Evolutionary conservation across 2,329 filamentous ascomycete species (phyloP), one percentile per base, ranked within the genome.

Genomic region (Verticillium albo-atrum): DNA sequence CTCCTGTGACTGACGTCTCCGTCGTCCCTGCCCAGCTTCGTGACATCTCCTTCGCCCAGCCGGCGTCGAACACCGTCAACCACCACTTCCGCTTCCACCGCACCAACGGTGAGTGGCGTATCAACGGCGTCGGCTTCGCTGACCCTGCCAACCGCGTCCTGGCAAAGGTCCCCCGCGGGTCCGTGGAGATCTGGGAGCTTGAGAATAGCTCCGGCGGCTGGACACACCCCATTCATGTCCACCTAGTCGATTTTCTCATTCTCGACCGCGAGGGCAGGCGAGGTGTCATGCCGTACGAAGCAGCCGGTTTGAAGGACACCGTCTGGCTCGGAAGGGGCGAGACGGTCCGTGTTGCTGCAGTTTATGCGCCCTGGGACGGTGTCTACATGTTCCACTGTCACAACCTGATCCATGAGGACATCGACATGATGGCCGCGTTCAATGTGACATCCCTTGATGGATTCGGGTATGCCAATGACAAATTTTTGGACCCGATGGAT

Each of bases 161-260:
- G 1, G 80, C 80, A 54, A 76, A 75, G 5, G 77, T 79, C 1
- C 72, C 73, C 3, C 76, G 75, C 53, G 80, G 80, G 53, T 75
- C 75, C 4, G 74, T 78, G 6, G 76, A 83, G 69, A 72, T 78
- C 55, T 83, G 79, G 79, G 73, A 78, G 66, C 70, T 83, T 6
- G 72, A 75, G 60, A 84, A 86, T 67, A 72, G 70, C 27, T 75
- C 74, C 15, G 81, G 79, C 17, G 78, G 76, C 27, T 81, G 80
- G 68, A 76, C 77, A 2, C 83, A 86, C 64, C 83, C 82, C 1
- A 71, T 81, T 32, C 84, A 87, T 68, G 78, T 86, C 54, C 84
- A 87, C 65, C 74, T 86, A 1, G 78, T 87, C 54, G 83, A 86
- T 65, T 82, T 87, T 69, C 77, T 80, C 58, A 73, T 87, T 35